Base-by-base conservation (phyloP, 352 stramenopile genomes). In the Pythium volutum region DNA sequence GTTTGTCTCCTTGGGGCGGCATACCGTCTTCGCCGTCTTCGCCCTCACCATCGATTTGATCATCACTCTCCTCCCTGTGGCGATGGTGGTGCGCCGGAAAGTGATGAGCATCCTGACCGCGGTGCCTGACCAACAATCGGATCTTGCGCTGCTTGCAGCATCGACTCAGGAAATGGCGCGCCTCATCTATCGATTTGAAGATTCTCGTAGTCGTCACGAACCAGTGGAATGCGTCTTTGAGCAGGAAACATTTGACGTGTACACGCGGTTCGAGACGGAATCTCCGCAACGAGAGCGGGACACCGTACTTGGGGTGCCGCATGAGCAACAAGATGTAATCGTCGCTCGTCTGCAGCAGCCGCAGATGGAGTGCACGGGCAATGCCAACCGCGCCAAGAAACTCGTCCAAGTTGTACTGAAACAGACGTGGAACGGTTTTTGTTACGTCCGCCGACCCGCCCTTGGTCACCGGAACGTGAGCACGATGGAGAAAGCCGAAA, bases 121-220 rank as follows among this genome's bases (percentile, higher is more conserved):
- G 76, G 59, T 83, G 80, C 18, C 80, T 72, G 36, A 90, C 76
- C 15, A 94, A 55, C 36, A 90, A 63, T 14, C 84, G 75, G 22
- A 94, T 54, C 51, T 88, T 91, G 18, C 81, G 74, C 18, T 81
- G 66, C 51, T 89, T 86, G 70, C 82, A 94, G 66, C 82, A 94
- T 7, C 81, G 81, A 57, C 71, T 82, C 20, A 94, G 63, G 50
- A 91, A 88, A 10, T 71, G 68, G 16, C 81, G 76, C 22, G 70
- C 73, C 31, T 81, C 55, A 10, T 56, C 42, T 56, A 64, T 33
- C 14, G 64, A 60, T n/a, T 38, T 43, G 55, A 87, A 91, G 33
- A 94, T 74, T 15, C 70, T 53, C 18, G 74, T 67, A 15, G 50
- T 66, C 27, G 25, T 25, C 8, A 66, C 50, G 42, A 91, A 84